phyloP scores from a whole-genome alignment of 1,284 basidiomycete genomes.

The Pseudozyma thailandica region DNA sequence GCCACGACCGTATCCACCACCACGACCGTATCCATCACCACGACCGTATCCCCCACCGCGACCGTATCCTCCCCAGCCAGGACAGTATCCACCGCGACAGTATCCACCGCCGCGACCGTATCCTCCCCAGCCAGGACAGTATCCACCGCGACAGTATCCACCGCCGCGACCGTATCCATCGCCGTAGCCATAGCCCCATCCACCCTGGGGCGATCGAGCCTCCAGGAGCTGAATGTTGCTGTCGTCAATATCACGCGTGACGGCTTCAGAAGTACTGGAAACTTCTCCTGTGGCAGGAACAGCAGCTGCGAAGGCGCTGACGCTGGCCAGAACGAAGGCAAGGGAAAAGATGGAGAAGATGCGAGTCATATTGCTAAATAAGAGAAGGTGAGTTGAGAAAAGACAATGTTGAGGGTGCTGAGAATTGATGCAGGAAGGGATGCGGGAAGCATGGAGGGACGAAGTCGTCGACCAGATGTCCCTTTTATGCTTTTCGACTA shows the following conservation, averaged over 20 bases:
- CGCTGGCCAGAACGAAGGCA: constrained; percentile 12
- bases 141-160: not conserved
- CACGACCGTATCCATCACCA: not conserved
- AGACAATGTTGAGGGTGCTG: not conserved
- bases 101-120: constrained; percentile 1
- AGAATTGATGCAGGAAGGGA: not conserved
- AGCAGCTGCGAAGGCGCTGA: constrained; percentile 7
- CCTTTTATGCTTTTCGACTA: too few relatives aligned
- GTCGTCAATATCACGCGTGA: too few relatives aligned
- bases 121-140: constrained; percentile 1
- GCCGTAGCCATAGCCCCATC: too few relatives aligned
- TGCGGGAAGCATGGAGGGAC: too few relatives aligned
- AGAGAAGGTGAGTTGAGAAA: not conserved
- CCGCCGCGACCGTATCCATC: too few relatives aligned
- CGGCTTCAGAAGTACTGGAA: too few relatives aligned
- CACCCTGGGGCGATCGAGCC: too few relatives aligned
- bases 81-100: not conserved
- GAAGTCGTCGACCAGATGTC: too few relatives aligned
- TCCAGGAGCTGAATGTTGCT: too few relatives aligned
- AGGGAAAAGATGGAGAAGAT: constrained; percentile 22
- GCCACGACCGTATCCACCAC: not conserved
- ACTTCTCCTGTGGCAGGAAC: constrained; percentile 15
- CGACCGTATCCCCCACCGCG: constrained; percentile 1
- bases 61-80: not conserved
- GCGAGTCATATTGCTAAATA: constrained; percentile 34